phyloP scores from a whole-genome alignment of 768 basidiomycete species.

The Chiua virens region DNA sequence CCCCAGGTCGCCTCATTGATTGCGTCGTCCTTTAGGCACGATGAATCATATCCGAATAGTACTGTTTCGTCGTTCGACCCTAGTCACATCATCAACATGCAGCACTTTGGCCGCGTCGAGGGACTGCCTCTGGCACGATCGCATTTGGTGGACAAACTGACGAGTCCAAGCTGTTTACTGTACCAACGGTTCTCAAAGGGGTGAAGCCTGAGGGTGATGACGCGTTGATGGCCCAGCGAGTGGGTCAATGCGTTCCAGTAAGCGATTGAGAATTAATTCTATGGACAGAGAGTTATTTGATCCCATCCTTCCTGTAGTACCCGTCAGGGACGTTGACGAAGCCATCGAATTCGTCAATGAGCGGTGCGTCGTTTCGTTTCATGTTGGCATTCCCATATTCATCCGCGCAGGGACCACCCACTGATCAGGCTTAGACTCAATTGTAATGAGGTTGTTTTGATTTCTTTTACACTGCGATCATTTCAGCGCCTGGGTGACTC shows the following conservation, averaged over 20 bases:
- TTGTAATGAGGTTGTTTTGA: too few relatives aligned
- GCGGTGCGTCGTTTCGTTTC: slow-evolving; percentile 37
- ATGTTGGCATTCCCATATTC: background rate
- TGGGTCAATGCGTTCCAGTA: slow-evolving; percentile 33
- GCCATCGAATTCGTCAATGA: slow-evolving; percentile 69
- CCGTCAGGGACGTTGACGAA: slow-evolving; percentile 67
- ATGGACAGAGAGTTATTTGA: slow-evolving; percentile 80
- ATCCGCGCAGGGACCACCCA: slow-evolving; percentile 59
- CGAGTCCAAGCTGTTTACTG: slow-evolving; percentile 58
- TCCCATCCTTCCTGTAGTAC: slow-evolving; percentile 73
- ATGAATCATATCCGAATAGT: slow-evolving; percentile 42
- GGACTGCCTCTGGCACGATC: slow-evolving; percentile 60
- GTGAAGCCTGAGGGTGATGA: slow-evolving; percentile 63
- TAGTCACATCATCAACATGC: slow-evolving; percentile 50
- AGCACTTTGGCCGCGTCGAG: slow-evolving; percentile 61
- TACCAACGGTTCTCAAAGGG: slow-evolving; percentile 70
- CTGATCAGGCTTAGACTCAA: too few relatives aligned
- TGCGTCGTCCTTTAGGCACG: slow-evolving; percentile 16
- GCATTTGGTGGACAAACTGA: slow-evolving; percentile 65
- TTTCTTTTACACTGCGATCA: too few relatives aligned
- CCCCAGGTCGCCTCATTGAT: background rate
- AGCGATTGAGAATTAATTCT: background rate
- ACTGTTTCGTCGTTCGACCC: slow-evolving; percentile 44
- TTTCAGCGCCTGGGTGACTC: too few relatives aligned
- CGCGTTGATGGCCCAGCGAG: slow-evolving; percentile 77